Evolutionary conservation across 2,329 filamentous ascomycete species (phyloP).

Genomic region (Monascus ruber): DNA sequence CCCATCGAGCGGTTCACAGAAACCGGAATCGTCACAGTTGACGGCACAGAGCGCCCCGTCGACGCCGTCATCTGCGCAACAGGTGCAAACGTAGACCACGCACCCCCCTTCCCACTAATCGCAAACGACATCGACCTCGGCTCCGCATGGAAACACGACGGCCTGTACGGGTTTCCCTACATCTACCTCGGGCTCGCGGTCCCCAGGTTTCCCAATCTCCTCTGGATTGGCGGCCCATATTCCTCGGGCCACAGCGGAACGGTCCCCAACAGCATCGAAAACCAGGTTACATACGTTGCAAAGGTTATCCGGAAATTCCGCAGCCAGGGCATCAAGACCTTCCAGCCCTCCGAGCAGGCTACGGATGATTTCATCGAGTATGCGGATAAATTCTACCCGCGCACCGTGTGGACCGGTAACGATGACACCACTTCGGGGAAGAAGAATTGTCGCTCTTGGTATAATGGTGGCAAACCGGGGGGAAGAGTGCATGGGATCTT

Average conservation of each 20-base stretch:
- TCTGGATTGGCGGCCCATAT: constrained; percentile 54
- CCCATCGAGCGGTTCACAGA: constrained; percentile 48
- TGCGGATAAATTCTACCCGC: constrained; percentile 40
- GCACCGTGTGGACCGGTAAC: constrained; percentile 33
- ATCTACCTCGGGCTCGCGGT: constrained; percentile 55
- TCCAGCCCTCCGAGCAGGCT: constrained; percentile 46
- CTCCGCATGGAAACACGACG: constrained; percentile 45
- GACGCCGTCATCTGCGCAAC: constrained; percentile 60
- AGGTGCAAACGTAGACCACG: constrained; percentile 50
- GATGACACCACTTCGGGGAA: constrained; percentile 28
- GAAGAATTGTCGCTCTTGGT: constrained; percentile 60
- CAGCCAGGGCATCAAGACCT: constrained; percentile 53
- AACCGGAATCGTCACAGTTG: constrained; percentile 48
- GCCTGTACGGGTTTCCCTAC: constrained; percentile 51
- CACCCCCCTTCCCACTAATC: constrained; percentile 50
- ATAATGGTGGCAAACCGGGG: constrained; percentile 54
- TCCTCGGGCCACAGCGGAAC: constrained; percentile 51
- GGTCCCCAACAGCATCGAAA: constrained; percentile 56
- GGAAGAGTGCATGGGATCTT: constrained; percentile 56
- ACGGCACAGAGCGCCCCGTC: constrained; percentile 46
- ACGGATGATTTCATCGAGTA: constrained; percentile 44
- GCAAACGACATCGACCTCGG: constrained; percentile 44
- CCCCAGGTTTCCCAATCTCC: constrained; percentile 56
- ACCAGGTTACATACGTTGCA: constrained; percentile 53
- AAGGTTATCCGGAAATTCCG: constrained; percentile 57